Evolutionary conservation across 805 yeast species (phyloP).

Genomic region (Candida tibetensis): DNA sequence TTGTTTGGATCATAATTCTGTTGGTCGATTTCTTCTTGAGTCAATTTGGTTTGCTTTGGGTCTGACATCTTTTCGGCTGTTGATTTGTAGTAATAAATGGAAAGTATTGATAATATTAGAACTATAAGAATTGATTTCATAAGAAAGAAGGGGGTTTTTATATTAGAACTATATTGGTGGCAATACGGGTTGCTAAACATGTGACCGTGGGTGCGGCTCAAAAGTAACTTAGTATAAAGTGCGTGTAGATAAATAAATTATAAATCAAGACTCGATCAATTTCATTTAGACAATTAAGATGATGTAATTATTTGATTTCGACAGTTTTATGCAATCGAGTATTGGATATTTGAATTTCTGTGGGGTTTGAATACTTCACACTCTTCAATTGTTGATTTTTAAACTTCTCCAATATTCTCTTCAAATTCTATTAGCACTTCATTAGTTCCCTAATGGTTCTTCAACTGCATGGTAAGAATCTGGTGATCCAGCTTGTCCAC

Average conservation of each 20-base stretch:
- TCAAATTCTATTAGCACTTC: too few species aligned
- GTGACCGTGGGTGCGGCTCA: too few species aligned
- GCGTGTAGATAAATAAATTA: too few species aligned
- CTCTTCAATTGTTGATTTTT: too few species aligned
- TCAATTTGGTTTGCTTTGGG: constrained; percentile 1
- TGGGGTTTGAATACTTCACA: too few species aligned
- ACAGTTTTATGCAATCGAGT: too few species aligned
- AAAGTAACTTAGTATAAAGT: too few species aligned
- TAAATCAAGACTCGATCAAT: too few species aligned
- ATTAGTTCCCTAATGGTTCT: not conserved
- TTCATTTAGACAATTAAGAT: too few species aligned
- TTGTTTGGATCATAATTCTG: constrained; percentile 18
- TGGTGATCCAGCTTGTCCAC: constrained; percentile 12
- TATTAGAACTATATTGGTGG: not conserved
- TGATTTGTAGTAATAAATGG: constrained; percentile 6
- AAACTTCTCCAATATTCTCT: too few species aligned
- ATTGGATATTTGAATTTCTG: too few species aligned
- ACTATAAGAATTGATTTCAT: constrained; percentile 2
- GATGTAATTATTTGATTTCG: too few species aligned
- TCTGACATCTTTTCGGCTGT: constrained; percentile 6
- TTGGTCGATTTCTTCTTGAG: constrained; percentile 9
- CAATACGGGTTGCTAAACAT: constrained; percentile 3
- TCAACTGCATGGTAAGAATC: constrained; percentile 1
- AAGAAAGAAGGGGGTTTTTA: not conserved
- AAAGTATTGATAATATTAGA: constrained; percentile 1